Evolutionary conservation across 768 basidiomycete species (phyloP), one percentile per base, ranked within the genome.

Genomic region (Leccinum arenicola): DNA sequence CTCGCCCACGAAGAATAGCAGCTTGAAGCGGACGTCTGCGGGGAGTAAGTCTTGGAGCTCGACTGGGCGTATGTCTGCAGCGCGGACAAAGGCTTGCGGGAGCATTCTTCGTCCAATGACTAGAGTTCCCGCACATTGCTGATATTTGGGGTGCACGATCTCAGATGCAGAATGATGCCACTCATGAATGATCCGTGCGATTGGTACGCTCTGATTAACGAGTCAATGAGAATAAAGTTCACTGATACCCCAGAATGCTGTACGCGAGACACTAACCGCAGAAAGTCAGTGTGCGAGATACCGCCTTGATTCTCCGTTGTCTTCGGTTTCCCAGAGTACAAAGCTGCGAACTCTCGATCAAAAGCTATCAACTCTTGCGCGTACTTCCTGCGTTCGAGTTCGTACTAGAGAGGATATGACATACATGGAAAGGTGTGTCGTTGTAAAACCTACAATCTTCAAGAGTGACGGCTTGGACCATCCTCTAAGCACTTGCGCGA

Each of bases 341-440:
- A 73, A 14, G 77, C 75, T 10, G 86, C 78, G 60, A 84, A 87
- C 60, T 86, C 67, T 63, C 82, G 83, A 68, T 91, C 89, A 64
- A 88, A 90, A 52, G 80, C 64, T 58, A 91, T 91, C 59, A 93
- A 77, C 58, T 89, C 87, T 70, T 86, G 80, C 0, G 89, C 89
- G 59, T 83, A 88, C 63, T 81, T 82, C 53, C 82, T 79, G 27
- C 90, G 78, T 66, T 93, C 90, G 27, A 74, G 60, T 68, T 89
- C 86, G 67, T 90, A 89, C 88, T 89, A 55, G 43, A n/a, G 17
- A n/a, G 19, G 27, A 17, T 36, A 19, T 56, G 23, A 55, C 10
- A 35, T 11, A 14, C 11, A 61, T 31, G 23, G 27, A 60, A 52
- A 29, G 11, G 27, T 10, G 12, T 27, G 9, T 31, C 19, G 17